Evolutionary conservation across 2,329 filamentous ascomycete species (phyloP).

Genomic region (Paecilomyces dactylethromorphus): DNA sequence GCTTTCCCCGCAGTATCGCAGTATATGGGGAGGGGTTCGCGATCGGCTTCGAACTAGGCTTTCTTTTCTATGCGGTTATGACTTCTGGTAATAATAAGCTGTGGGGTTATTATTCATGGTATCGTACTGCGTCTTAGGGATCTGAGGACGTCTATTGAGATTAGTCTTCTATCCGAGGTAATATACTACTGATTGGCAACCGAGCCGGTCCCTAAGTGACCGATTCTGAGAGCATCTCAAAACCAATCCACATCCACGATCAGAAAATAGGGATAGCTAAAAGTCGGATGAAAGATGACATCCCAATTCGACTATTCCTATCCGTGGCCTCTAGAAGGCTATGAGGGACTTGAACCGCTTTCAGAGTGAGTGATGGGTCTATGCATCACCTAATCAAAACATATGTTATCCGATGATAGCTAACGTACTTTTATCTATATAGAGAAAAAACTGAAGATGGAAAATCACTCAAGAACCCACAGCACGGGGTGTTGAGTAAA

Average conservation of each 20-base stretch:
- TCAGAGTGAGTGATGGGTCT: slow-evolving; percentile 29
- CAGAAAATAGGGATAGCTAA: not conserved
- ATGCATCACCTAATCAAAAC: not conserved
- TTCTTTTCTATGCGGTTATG: too few relatives aligned
- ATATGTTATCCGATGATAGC: not conserved
- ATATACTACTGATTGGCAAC: not conserved
- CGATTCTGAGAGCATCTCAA: too few relatives aligned
- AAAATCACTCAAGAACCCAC: slow-evolving; percentile 67
- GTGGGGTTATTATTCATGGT: too few relatives aligned
- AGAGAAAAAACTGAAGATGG: slow-evolving; percentile 63
- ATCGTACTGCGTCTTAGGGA: too few relatives aligned
- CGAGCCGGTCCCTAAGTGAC: too few relatives aligned
- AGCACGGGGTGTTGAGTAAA: slow-evolving; percentile 53
- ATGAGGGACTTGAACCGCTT: slow-evolving; percentile 42
- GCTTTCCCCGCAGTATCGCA: too few relatives aligned
- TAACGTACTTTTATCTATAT: not conserved
- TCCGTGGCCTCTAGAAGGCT: slow-evolving; percentile 49
- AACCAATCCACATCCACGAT: too few relatives aligned
- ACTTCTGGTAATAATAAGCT: too few relatives aligned
- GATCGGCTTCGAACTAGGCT: too few relatives aligned
- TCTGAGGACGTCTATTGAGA: too few relatives aligned
- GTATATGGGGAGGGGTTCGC: too few relatives aligned
- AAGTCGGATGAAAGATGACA: slow-evolving; percentile 13
- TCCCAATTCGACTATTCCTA: slow-evolving; percentile 46
- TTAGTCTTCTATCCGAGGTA: too few relatives aligned